Evolutionary conservation across 805 yeast genomes (phyloP).

Genomic region (Vanderwaltozyma verrucispora): DNA sequence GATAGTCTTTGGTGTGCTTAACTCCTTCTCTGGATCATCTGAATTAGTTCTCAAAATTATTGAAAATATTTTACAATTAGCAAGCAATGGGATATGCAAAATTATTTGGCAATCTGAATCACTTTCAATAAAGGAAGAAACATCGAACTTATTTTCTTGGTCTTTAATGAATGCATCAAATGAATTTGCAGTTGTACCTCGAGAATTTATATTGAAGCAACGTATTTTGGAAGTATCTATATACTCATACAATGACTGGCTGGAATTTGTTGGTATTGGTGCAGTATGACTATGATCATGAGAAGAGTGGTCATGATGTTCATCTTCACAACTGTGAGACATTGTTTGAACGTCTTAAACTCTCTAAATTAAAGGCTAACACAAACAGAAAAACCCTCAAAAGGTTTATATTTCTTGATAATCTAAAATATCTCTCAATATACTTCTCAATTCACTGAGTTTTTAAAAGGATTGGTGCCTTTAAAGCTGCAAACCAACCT

Average conservation of each 20-base stretch:
- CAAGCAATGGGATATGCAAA: conserved; percentile 70
- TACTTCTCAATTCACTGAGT: too few species aligned
- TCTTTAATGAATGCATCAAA: conserved; percentile 41
- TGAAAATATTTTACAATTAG: conserved; percentile 63
- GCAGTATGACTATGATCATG: conserved; percentile 37
- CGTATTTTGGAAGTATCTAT: conserved; percentile 51
- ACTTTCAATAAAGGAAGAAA: conserved; percentile 40
- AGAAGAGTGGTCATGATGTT: conserved; percentile 22
- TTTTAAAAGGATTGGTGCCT: too few species aligned
- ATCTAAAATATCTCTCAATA: too few species aligned
- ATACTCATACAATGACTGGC: conserved; percentile 55
- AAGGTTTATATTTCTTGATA: too few species aligned
- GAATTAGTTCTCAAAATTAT: conserved; percentile 58
- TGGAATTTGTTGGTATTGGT: conserved; percentile 58
- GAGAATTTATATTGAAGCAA: conserved; percentile 52
- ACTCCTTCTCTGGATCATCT: conserved; percentile 24
- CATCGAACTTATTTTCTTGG: conserved; percentile 38
- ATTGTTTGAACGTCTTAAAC: too few species aligned
- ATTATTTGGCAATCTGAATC: conserved; percentile 81
- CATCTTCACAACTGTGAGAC: conserved; percentile 27
- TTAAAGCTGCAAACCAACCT: too few species aligned
- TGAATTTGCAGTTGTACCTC: conserved; percentile 32
- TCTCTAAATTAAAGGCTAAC: too few species aligned
- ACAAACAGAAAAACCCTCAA: too few species aligned
- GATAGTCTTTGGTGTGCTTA: conserved; percentile 58